Conservation (phyloP, 2,329 filamentous ascomycete species). For the Trichophyton schoenleinii region DNA sequence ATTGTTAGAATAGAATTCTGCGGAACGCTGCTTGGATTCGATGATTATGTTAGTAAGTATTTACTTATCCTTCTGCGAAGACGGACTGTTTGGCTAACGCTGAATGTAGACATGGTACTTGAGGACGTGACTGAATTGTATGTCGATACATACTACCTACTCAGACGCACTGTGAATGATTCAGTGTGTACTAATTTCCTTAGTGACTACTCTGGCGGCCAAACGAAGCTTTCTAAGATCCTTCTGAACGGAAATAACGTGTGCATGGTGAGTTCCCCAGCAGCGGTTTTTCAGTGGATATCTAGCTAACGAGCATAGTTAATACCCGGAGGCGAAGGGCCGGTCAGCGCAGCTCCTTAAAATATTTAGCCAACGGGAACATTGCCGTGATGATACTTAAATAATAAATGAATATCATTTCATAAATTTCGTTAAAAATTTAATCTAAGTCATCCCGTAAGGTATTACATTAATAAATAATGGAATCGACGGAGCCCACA, state of each 20-base stretch:
- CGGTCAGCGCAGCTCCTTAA: slow-evolving; percentile 23
- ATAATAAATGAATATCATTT: background rate
- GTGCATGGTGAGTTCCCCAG: slow-evolving; percentile 65
- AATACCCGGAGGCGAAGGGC: slow-evolving; percentile 67
- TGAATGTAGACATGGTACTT: slow-evolving; percentile 74
- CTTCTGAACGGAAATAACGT: slow-evolving; percentile 96
- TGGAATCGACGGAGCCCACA: background rate
- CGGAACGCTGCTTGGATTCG: slow-evolving; percentile 86
- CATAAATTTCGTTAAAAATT: slow-evolving; percentile 1
- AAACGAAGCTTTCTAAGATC: slow-evolving; percentile 86
- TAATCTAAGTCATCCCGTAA: slow-evolving; percentile 1
- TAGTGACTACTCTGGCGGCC: slow-evolving; percentile 81
- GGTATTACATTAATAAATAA: background rate
- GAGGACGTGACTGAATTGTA: slow-evolving; percentile 97
- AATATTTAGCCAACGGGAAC: no score
- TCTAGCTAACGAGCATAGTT: slow-evolving; percentile 39
- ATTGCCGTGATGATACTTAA: no score
- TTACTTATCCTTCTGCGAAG: slow-evolving; percentile 1
- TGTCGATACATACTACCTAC: slow-evolving; percentile 20
- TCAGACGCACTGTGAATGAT: background rate
- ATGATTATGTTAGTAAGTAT: slow-evolving; percentile 97
- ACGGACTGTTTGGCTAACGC: slow-evolving; percentile 14
- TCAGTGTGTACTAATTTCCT: background rate
- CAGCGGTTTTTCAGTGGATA: no score
- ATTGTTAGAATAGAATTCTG: slow-evolving; percentile 63